Base-by-base conservation (phyloP, 306 rosid species). In the Acacia crassicarpa region DNA sequence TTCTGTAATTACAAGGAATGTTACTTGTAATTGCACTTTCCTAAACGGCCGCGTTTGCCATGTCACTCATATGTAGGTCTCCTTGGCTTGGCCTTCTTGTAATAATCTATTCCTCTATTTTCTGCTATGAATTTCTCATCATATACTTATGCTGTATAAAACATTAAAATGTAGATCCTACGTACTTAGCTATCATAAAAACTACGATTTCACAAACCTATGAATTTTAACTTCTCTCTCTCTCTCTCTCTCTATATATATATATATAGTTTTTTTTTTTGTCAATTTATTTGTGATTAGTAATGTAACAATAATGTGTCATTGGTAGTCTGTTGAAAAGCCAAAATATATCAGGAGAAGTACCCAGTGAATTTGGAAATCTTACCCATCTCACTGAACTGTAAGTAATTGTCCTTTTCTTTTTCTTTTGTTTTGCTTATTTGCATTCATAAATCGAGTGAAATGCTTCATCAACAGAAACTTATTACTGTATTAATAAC, bases 321-420 rank as follows among this genome's bases (percentile, higher is more conserved):
- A 11, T 35, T 73, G 53, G 41, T 67, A 91, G 94, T 11, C 68
- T 33, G 71, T 80, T 90, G 84, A 93, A 85, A 88, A 88, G 92
- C 76, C 84, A 84, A 56, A 89, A 83, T 73, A 6, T 93, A 75
- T 17, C 78, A 11, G 98, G 97, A 81, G 72, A 25, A 66, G 27
- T 93, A 65, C 97, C 92, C 0, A 77, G 20, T 43, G 97, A 90
- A 76, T 85, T 93, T 84, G 94, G 90, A 86, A 83, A 88, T 76
- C 93, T 93, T 67, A 78, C 90, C 56, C 86, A 76, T 45, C 82
- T 91, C 13, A 65, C 9, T 74, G 70, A 30, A 78, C 84, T 93
- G 98, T 91, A 85, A 91, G 97, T 83, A 67, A 43, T 56, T 12
- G 9, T 62, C 8, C 58, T 4, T 14, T 30, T 30, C 32, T 30